Conservation (phyloP, 805 yeast species). For the Torulaspora quercuum region DNA sequence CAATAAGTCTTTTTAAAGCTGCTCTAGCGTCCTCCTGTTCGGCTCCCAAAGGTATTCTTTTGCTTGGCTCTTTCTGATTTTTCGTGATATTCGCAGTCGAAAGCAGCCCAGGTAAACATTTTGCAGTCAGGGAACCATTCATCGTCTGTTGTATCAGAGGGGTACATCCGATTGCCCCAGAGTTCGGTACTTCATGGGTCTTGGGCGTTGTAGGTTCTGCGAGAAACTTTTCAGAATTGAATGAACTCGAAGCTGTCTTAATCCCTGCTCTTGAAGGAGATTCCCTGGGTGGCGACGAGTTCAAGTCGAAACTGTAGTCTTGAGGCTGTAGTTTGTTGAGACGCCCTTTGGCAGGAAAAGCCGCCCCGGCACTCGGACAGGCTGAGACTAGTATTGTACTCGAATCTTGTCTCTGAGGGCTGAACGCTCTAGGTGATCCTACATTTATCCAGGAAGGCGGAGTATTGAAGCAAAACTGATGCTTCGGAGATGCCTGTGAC, state of each 20-base stretch:
- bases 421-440: conserved; percentile 28
- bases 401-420: conserved; percentile 18
- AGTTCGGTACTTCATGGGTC: conserved; percentile 14
- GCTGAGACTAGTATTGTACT: conserved; percentile 10
- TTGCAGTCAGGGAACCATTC: conserved; percentile 30
- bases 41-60: conserved; percentile 9
- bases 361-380: conserved; percentile 5
- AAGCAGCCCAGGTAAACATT: conserved; percentile 19
- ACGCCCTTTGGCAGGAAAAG: conserved; percentile 2
- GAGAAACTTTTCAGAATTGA: conserved; percentile 4
- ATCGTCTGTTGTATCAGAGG: conserved; percentile 36
- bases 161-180: conserved; percentile 29
- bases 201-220: conserved; percentile 23
- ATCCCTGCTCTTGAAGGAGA: conserved; percentile 1
- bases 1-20: conserved; percentile 31
- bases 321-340: conserved; percentile 2
- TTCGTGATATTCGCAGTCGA: conserved; percentile 4
- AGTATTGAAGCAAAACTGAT: conserved; percentile 25
- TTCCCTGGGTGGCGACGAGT: conserved; percentile 8
- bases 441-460: conserved; percentile 34
- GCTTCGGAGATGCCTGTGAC: conserved; percentile 21
- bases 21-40: conserved; percentile 33
- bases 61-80: conserved; percentile 6
- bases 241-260: neutral
- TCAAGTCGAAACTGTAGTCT: conserved; percentile 5